Percentiles rank a stretch among this genome's conserved stretches.
These are phyloP conservation scores for Lepidopterella palustris DNA, from an alignment of 495 filamentous ascomycete genomes.

Conservation along the genomic window DNA sequence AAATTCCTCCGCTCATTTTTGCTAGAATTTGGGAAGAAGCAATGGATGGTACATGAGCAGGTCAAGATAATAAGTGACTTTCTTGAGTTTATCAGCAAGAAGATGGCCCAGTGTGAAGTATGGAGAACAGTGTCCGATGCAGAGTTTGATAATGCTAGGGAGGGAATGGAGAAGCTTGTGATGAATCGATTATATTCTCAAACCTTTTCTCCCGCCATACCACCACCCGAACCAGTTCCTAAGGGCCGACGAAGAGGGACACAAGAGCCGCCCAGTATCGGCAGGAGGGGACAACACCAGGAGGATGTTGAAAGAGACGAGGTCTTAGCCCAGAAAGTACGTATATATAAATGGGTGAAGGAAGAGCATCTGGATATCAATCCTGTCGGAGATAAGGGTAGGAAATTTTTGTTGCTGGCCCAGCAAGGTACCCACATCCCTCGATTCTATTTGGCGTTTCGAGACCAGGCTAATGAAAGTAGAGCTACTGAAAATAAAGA, in stretches of 20 bases:
- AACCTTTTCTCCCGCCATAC: slow-evolving; percentile 91
- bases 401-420: slow-evolving; percentile 78
- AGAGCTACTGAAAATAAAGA: slow-evolving; percentile 93
- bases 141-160: slow-evolving; percentile 95
- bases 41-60: slow-evolving; percentile 99
- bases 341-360: slow-evolving; percentile 90
- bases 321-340: slow-evolving; percentile 87
- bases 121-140: slow-evolving; percentile 94
- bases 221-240: slow-evolving; percentile 66
- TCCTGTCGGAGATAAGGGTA: slow-evolving; percentile 73
- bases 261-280: slow-evolving; percentile 67
- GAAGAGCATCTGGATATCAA: slow-evolving; percentile 95
- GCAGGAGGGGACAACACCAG: slow-evolving; percentile 89
- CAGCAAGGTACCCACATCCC: slow-evolving; percentile 62
- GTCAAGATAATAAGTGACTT: slow-evolving; percentile 98
- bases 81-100: slow-evolving; percentile 93
- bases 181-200: slow-evolving; percentile 98
- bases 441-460: neutral
- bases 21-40: slow-evolving; percentile 90
- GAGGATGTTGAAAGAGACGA: slow-evolving; percentile 97
- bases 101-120: slow-evolving; percentile 97
- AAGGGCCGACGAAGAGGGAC: slow-evolving; percentile 63
- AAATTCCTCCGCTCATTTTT: slow-evolving; percentile 93
- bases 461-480: neutral
- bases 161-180: slow-evolving; percentile 99